Base-by-base conservation (phyloP, 75 land plant species). In the Isoetes taiwanensis region DNA sequence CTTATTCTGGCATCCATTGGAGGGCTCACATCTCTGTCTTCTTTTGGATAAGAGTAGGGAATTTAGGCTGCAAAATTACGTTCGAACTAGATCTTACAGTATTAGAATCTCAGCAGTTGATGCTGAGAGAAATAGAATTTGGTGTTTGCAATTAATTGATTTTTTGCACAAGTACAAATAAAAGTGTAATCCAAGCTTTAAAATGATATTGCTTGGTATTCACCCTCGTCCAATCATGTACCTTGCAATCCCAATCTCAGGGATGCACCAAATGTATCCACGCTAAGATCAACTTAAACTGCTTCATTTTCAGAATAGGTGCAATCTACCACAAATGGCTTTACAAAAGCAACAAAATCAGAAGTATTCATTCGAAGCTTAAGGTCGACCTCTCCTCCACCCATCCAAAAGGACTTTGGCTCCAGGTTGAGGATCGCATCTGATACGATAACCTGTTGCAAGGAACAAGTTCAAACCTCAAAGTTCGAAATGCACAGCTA, bases 391-490 rank as follows among this genome's bases (percentile, higher is more conserved):
- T 93, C 98, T 3, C 98, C 98, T 28, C 98, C 96, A 35, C 98
- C 98, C 65, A 93, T 59, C 98, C 98, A 93, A 59, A 88, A 93
- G 60, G 66, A 93, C 58, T 82, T 80, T 24, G 94, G 90, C 27
- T 65, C 34, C 6, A 93, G 77, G 60, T 76, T 84, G 0, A 60
- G 65, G 59, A 93, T 87, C 43, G 98, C 96, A 64, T 84, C 98
- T 41, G 91, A 86, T 58, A 93, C 54, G 24, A 93, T 87, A 21
- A 93, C 83, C 98, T 93, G 30, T 35, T 26, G n/a, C 12, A n/a
- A 38, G 23, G 23, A 26, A 40, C 21, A 14, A 2, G 5, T 33
- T 10, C 20, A 14, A 1, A 5, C 24, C 54, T 56, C 3, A 1
- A 40, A 38, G 24, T 3, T 32, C 9, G 10, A 4, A 56, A 12